Evolutionary conservation across 2,329 filamentous ascomycete species (phyloP), one percentile per base, ranked within the genome.

Genomic region (Fusarium hostae): DNA sequence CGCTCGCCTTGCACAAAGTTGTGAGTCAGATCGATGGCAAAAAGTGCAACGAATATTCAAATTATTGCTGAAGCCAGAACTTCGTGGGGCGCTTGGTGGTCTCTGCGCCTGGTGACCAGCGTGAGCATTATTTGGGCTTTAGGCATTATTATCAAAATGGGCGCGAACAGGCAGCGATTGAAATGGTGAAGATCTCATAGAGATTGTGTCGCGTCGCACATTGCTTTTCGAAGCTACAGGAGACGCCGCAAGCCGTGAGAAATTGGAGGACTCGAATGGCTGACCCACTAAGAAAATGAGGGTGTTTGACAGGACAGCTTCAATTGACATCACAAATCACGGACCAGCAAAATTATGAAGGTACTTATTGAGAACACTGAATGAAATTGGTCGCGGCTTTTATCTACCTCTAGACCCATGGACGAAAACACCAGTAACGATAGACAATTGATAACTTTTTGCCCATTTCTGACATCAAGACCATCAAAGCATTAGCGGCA

Each of bases 331-430:
- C 11, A 37, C 8, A 35, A 7, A 34, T 30, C 30, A 43, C 16
- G 15, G 22, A 24, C 15, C 8, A 30, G 9, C 15, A 10, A 6
- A n/a, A 10, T 35, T 24, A 10, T 20, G 10, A 39, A 15, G 6
- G n/a, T n/a, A n/a, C n/a, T n/a, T 9, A 28, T 28, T 58, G 30
- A 66, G 8, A 35, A 66, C 37, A 59, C 32, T 66, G 52, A 72
- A 44, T 72, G 63, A 68, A 72, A 65, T 26, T 68, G 59, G 69
- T 69, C 64, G 51, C 71, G 59, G 66, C 71, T 75, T 75, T 73
- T 76, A 56, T 75, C 73, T 75, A 76, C 66, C 71, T 73, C 68
- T 75, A 76, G 71, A 73, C 67, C 67, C 73, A 57, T 59, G 55
- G 59, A 71, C 51, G 58, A 43, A 64, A 73, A 68, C 70, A 65